A percentile compares a stretch with the other conserved stretches of the same genome.
Evolutionary conservation across 768 basidiomycete genomes (phyloP).

Genomic region (Porphyrellus cyaneotinctus): DNA sequence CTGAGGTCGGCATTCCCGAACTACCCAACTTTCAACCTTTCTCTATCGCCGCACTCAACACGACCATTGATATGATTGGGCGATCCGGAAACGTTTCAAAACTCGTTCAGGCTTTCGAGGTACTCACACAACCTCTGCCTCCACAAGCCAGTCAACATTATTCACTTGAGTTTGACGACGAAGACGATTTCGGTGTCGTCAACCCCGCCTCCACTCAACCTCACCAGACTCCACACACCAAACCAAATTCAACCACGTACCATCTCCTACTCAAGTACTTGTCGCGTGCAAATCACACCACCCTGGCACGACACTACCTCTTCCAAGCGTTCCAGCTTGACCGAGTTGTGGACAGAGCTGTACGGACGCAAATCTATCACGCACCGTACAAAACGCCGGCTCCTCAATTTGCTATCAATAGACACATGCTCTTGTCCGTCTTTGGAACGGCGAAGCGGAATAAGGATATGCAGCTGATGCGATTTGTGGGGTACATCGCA

Average conservation of each 20-base stretch:
- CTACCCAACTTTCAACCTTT: constrained; percentile 40
- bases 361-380: constrained; percentile 33
- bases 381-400: constrained; percentile 36
- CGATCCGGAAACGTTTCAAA: constrained; percentile 55
- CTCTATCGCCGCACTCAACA: constrained; percentile 67
- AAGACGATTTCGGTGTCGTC: constrained; percentile 49
- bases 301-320: constrained; percentile 65
- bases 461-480: constrained; percentile 56
- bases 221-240: constrained; percentile 40
- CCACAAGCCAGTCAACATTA: constrained; percentile 40
- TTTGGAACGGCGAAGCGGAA: constrained; percentile 55
- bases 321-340: constrained; percentile 50
- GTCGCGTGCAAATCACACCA: constrained; percentile 42
- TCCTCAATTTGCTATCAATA: constrained; percentile 54
- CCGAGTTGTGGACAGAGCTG: constrained; percentile 28
- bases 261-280: constrained; percentile 57
- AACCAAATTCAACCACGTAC: constrained; percentile 67
- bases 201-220: constrained; percentile 36
- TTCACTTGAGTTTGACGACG: constrained; percentile 60
- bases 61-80: constrained; percentile 67
- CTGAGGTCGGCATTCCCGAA: constrained; percentile 11
- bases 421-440: constrained; percentile 52
- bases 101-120: constrained; percentile 73
- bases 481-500: constrained; percentile 52
- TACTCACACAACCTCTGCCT: constrained; percentile 69